Percentiles rank a stretch among this genome's conserved stretches.
These are phyloP conservation scores for Phanerochaete sordida DNA, from an alignment of 768 basidiomycete species.

Conservation along the genomic window DNA sequence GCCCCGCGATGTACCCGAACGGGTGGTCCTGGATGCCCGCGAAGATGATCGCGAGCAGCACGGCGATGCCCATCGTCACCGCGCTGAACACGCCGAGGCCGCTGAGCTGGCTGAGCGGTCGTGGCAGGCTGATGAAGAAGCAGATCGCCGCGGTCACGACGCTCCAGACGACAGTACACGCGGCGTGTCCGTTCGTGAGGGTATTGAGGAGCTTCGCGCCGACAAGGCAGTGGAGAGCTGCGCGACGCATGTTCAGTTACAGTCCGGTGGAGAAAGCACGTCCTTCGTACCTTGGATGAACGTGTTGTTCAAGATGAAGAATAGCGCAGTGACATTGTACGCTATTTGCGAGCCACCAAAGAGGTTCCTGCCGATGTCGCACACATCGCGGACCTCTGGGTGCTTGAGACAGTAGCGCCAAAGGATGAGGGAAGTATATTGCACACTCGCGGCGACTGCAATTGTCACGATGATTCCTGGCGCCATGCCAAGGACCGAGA, in stretches of 20 bases:
- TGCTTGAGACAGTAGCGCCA: constrained; percentile 48
- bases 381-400: constrained; percentile 46
- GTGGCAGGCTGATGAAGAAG: constrained; percentile 40
- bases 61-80: constrained; percentile 44
- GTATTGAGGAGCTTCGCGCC: constrained; percentile 46
- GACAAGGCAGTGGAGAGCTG: constrained; percentile 43
- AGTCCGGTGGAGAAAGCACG: too few species aligned
- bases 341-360: constrained; percentile 45
- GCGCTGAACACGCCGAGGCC: constrained; percentile 38
- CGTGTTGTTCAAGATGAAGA: constrained; percentile 54
- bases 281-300: constrained; percentile 49
- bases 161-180: constrained; percentile 39
- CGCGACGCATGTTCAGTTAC: not conserved
- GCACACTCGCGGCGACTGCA: constrained; percentile 33
- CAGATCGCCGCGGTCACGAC: constrained; percentile 34
- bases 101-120: constrained; percentile 40
- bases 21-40: constrained; percentile 39
- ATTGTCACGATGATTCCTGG: constrained; percentile 41
- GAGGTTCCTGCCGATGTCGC: constrained; percentile 46
- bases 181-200: constrained; percentile 33
- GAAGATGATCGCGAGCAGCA: constrained; percentile 40
- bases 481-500: constrained; percentile 41
- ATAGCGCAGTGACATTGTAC: constrained; percentile 46
- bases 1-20: constrained; percentile 33
- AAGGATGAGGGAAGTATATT: constrained; percentile 46